Evolutionary conservation across 2,329 filamentous ascomycete genomes (phyloP), one percentile per base, ranked within the genome.

Genomic region (Metarhizium album): DNA sequence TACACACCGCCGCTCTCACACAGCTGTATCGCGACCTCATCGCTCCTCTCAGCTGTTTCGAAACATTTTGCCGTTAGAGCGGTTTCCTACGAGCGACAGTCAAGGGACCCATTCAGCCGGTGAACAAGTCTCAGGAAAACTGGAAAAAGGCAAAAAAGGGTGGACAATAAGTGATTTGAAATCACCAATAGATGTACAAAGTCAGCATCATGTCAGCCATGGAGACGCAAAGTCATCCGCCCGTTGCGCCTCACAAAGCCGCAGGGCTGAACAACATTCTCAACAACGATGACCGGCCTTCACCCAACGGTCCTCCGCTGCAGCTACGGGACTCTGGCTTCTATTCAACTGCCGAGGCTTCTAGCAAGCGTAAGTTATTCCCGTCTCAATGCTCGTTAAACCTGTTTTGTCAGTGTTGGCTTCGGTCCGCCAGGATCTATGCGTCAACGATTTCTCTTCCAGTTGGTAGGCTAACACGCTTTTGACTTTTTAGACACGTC

Each of bases 281-380:
- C 29, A 70, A 70, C 55, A 59, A 59, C 46, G 66, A 66, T 52
- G 66, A 69, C 29, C 60, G 58, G 45, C 55, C 57, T 33, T 55
- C 60, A 16, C 52, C 55, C 37, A 56, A 61, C 29, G 60, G 59
- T 51, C 59, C 63, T 31, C 55, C 59, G 33, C 62, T 60, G 33
- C 67, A 68, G 47, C 58, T 69, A 50, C 65, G 69, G 53, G 69
- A 71, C 47, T 71, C 69, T 45, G 69, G 69, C 29, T 71, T 71
- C 54, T 71, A 71, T 50, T 71, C 69, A n/a, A 71, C 69, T 42
- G 59, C 65, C 45, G 69, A 71, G 58, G 62, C 65, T 48, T 69
- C 69, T 38, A 71, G 69, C 61, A 71, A 71, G 60, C 69, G 69
- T 71, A 67, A 24, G 64, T 63, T 31, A 45, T 46, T 37, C 22